Base-by-base conservation (phyloP, 2,329 filamentous ascomycete genomes). In the Thielaviopsis musarum region DNA sequence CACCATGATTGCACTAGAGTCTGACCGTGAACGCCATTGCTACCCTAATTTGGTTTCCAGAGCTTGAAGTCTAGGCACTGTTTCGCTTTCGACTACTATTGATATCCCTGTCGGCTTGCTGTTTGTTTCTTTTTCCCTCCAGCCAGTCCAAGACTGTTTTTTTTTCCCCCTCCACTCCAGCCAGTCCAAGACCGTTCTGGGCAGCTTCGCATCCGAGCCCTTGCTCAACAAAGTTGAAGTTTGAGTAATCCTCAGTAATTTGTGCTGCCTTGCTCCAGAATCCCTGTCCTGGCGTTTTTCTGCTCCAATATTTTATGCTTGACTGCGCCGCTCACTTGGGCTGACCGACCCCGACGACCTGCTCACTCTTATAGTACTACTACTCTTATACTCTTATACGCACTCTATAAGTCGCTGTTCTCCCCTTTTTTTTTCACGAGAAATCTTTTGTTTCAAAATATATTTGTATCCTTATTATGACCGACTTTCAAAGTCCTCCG, bases 401-500 rank as follows among this genome's bases (percentile, higher is more conserved):
- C 12, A 2, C 34, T 6, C 34, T 3, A 2, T 6, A 45, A 4
- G 4, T 7, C 17, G 5, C n/a, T 13, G 5, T 45, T 13, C 6
- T 45, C 10, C 10, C 7, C 17, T 45, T 13, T 45, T n/a, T 5
- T 3, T 45, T n/a, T 45, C 38, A 3, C 5, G 10, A 2, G 7
- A 34, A 9, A 34, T 34, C 10, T 34, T 12, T 34, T 34, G 2
- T 34, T 34, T 34, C 30, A 34, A 10, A 3, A n/a, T 45, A n/a
- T n/a, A 26, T 48, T 17, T 15, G 4, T 24, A 57, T 30, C 22
- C 22, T 28, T 57, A 62, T 17, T 61, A 73, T 74, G 72, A 66
- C 70, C 52, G 69, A 74, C 59, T 71, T 74, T 62, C 71, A n/a
- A 17, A 45, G 74, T 51, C 79, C 81, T 60, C 75, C 75, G 45